These are phyloP conservation scores for Neltuma alba DNA, from an alignment of 306 rosid genomes.

Conservation along the genomic window DNA sequence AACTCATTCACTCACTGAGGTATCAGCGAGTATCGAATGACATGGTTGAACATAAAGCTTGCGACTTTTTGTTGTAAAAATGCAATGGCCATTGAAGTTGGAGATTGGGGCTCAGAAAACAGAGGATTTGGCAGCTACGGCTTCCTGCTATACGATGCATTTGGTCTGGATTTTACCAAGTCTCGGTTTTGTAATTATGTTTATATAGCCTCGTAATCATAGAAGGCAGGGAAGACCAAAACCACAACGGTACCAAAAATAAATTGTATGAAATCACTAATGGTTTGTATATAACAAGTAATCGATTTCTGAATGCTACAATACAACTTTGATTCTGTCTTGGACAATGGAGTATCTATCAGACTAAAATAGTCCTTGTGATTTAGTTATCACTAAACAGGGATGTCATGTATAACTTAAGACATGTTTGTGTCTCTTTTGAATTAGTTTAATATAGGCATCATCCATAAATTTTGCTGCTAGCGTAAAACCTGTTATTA, in stretches of 20 bases:
- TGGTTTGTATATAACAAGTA: conserved; percentile 24
- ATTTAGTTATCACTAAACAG: neutral
- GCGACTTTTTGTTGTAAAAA: neutral
- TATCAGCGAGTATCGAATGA: conserved; percentile 23
- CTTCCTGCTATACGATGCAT: conserved; percentile 31
- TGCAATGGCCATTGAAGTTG: conserved; percentile 8
- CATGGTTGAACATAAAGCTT: conserved; percentile 22
- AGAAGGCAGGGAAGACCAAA: conserved; percentile 1
- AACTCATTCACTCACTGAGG: conserved; percentile 3
- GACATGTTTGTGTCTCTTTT: neutral
- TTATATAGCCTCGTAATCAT: neutral
- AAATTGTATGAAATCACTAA: conserved; percentile 32
- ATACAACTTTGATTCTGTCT: conserved; percentile 19
- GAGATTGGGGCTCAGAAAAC: conserved; percentile 25
- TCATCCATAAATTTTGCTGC: conserved; percentile 92
- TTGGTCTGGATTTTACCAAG: conserved; percentile 1
- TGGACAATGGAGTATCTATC: neutral
- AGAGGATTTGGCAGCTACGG: conserved; percentile 11
- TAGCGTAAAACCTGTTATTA: conserved; percentile 81
- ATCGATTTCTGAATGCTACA: neutral
- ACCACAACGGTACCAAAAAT: neutral
- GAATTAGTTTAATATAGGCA: conserved; percentile 55
- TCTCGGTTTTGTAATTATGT: conserved; percentile 6
- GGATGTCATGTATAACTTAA: neutral
- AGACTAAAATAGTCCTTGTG: neutral